phyloP scores from a whole-genome alignment of 2,329 filamentous ascomycete species.

The Alternaria triticimaculans region DNA sequence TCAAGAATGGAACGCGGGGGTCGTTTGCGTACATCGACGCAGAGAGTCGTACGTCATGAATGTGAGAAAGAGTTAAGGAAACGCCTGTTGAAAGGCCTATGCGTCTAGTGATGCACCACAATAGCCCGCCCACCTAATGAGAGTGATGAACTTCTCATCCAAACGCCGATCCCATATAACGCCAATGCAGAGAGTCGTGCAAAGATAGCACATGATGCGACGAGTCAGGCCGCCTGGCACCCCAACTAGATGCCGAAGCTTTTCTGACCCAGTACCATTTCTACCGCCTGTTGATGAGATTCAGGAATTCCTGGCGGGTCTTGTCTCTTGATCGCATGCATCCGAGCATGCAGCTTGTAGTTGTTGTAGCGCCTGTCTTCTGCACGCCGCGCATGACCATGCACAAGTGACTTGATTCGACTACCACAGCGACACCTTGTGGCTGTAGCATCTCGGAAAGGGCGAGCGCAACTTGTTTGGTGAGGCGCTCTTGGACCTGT shows the following conservation, averaged over 20 bases:
- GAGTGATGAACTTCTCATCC: conserved; percentile 41
- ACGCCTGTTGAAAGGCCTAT: conserved; percentile 9
- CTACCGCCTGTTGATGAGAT: conserved; percentile 59
- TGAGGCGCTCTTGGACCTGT: conserved; percentile 95
- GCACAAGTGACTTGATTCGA: conserved; percentile 95
- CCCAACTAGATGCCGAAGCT: neutral
- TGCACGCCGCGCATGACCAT: conserved; percentile 99
- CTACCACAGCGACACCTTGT: conserved; percentile 93
- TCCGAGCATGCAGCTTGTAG: conserved; percentile 97
- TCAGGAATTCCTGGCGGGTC: conserved; percentile 95
- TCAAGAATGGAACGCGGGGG: neutral
- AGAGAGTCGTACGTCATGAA: neutral
- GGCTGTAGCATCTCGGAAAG: conserved; percentile 92
- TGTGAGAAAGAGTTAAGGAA: neutral
- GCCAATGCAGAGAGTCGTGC: conserved; percentile 7
- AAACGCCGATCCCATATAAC: conserved; percentile 13
- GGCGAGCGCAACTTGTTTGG: conserved; percentile 93
- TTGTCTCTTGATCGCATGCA: conserved; percentile 92
- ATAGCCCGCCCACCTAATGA: conserved; percentile 11
- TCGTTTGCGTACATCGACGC: neutral
- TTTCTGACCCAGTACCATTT: neutral
- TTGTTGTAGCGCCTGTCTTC: conserved; percentile 85
- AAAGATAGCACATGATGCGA: neutral
- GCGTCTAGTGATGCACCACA: conserved; percentile 4
- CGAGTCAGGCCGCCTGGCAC: neutral